Evolutionary conservation across 805 yeast genomes (phyloP), one percentile per base, ranked within the genome.

Genomic region (Wickerhamomyces bisporus): DNA sequence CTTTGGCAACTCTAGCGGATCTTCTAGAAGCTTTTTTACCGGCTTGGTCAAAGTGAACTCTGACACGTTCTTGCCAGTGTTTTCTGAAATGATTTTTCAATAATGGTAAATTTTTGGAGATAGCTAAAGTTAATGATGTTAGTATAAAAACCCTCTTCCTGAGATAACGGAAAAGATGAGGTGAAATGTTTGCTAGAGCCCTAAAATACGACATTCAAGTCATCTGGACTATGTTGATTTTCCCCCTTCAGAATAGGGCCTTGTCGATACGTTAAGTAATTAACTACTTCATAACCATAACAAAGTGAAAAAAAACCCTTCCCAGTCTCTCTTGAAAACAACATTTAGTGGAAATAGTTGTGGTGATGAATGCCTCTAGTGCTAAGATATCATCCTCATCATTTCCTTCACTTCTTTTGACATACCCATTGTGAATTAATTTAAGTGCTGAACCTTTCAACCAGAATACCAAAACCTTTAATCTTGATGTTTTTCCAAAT

Each of bases 21-120:
- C 98, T 85, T 83, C 98, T 88, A 55, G 95, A 81, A 65, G 76
- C 88, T 83, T 93, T 93, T 83, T 91, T 88, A 72, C 98, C 98
- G 67, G 98, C 96, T 81, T 93, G 98, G 91, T 93, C 97, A 70
- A 93, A 85, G 88, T 94, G 98, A 65, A 87, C 96, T 72, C 79
- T 86, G 81, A 93, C 99, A 69, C 98, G 86, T 75, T 87, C 95
- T 79, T 93, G 98, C 98, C 98, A 93, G 95, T 91, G 91, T 86
- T 91, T 91, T 81, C 97, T 85, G 95, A 91, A 91, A 80, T 93
- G 98, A 84, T 91, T 91, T 84, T 86, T 87, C 81, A 86, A 85
- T 78, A 91, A 78, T 79, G 98, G 96, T 79, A 88, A 81, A 79
- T 91, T 91, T 89, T 93, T 91, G 63, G 93, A 75, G 81, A 93